Base-by-base conservation (phyloP, 371 early-diverging fungal species). In the Mycotypha africana region DNA sequence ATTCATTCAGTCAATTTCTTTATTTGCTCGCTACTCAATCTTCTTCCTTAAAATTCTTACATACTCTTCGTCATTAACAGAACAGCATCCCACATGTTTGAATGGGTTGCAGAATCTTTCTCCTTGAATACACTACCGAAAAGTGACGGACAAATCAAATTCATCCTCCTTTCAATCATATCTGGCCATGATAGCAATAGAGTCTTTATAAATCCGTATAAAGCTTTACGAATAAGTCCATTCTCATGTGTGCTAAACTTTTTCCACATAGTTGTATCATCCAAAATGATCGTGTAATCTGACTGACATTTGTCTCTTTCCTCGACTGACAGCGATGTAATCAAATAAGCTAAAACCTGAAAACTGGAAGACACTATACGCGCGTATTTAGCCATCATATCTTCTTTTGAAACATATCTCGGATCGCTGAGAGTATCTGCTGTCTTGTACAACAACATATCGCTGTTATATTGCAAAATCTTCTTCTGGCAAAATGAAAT, bases 401-500 rank as follows among this genome's bases (percentile, higher is more conserved):
- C 86, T 44, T 82, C 84, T 42, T 70, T 67, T 6, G 79, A 67
- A 10, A 70, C 78, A 65, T 81, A 80, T 11, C 84, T 53, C 20
- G 78, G 73, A 56, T 84, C 86, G 67, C 84, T 82, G 17, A 84
- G 33, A 1, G 81, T 82, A 16, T 85, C 86, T 1, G 78, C 67
- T 0, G 79, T 74, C 45, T 85, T 82, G 23, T 60, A 58, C 5
- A 81, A 49, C 11, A 83, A 39, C 38, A 75, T 65, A 17, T 82
- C 81, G 1, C 64, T 51, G 4, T 78, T 49, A 47, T 76, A 77
- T n/a, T 74, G 71, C 16, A 85, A 49, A 17, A 81, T 67, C 28
- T 79, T 74, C 45, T 72, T 70, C 42, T 81, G 71, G 31, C 84
- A 78, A 37, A 85, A 84, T 10, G 72, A 53, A 20, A 84, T 46